Percentiles rank a stretch among this genome's conserved stretches.
Evolutionary conservation across 106 monocot species (phyloP).

Genomic region (Narthecium ossifragum): DNA sequence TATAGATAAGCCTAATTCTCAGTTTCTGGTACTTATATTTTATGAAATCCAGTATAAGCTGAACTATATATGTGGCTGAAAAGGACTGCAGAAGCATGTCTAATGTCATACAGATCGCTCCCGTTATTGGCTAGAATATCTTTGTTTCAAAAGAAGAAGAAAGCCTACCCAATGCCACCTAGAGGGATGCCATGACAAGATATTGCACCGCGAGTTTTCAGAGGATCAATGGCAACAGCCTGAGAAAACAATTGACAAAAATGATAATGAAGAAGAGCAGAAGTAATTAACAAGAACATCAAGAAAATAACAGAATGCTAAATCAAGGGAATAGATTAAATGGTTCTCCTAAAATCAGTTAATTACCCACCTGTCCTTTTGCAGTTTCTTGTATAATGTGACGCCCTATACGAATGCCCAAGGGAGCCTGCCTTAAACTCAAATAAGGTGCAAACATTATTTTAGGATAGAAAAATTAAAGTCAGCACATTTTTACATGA

Average conservation of each 20-base stretch:
- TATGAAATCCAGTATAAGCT: no score
- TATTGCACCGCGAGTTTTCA: conserved; percentile 24
- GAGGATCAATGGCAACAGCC: conserved; percentile 48
- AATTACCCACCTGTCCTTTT: conserved; percentile 44
- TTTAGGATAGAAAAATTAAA: no score
- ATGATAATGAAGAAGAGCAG: not conserved
- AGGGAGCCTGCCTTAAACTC: no score
- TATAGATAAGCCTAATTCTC: no score
- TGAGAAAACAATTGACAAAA: conserved; percentile 12
- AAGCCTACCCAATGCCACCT: conserved; percentile 61
- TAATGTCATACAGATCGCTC: no score
- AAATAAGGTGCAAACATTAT: no score
- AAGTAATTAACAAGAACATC: not conserved
- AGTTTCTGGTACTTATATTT: no score
- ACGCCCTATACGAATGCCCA: conserved; percentile 38
- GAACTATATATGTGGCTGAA: no score
- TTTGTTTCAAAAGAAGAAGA: not conserved
- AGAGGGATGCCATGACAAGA: conserved; percentile 63
- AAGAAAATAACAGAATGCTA: not conserved
- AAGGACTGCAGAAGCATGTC: not conserved
- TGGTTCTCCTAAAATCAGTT: not conserved
- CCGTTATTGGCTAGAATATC: no score
- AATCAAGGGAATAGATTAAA: not conserved
- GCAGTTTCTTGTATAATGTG: conserved; percentile 46
- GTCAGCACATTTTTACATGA: no score